Evolutionary conservation across 352 stramenopile species (phyloP).

Genomic region (Phytophthora litchii): DNA sequence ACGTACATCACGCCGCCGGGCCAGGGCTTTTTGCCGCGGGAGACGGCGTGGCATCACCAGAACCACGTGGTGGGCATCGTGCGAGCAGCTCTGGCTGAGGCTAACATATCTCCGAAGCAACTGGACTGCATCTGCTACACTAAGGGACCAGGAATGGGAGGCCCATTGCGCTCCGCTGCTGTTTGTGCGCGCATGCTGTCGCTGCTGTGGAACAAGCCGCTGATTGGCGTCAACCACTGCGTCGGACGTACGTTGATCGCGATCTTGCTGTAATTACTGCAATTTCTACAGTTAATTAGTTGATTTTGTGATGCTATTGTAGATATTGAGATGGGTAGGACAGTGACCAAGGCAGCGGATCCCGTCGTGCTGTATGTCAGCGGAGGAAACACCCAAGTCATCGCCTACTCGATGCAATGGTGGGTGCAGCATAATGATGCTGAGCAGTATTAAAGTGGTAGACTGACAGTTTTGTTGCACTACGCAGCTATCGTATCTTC

Average conservation of each 20-base stretch:
- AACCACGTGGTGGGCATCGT: slow-evolving; percentile 96
- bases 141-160: slow-evolving; percentile 98
- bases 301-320: slow-evolving; percentile 5
- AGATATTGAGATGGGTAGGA: slow-evolving; percentile 99
- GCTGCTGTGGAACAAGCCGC: slow-evolving; percentile 94
- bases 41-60: slow-evolving; percentile 99
- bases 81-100: slow-evolving; percentile 93
- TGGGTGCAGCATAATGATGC: too few relatives aligned
- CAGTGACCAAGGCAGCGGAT: slow-evolving; percentile 94
- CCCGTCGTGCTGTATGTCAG: slow-evolving; percentile 99
- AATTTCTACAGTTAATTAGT: not conserved
- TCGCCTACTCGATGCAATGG: slow-evolving; percentile 89
- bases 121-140: slow-evolving; percentile 96
- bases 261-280: slow-evolving; percentile 5
- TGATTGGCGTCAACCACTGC: slow-evolving; percentile 99
- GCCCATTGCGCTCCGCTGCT: slow-evolving; percentile 95
- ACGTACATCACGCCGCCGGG: slow-evolving; percentile 98
- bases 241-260: slow-evolving; percentile 87
- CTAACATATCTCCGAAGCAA: slow-evolving; percentile 83
- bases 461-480: slow-evolving; percentile 1
- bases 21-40: slow-evolving; percentile 97
- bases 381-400: slow-evolving; percentile 99
- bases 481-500: slow-evolving; percentile 97
- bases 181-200: slow-evolving; percentile 95
- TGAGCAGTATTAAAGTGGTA: slow-evolving; percentile 5